These are phyloP conservation scores for Colletotrichum coccodes DNA, from an alignment of 2,329 filamentous ascomycete species.

Conservation along the genomic window DNA sequence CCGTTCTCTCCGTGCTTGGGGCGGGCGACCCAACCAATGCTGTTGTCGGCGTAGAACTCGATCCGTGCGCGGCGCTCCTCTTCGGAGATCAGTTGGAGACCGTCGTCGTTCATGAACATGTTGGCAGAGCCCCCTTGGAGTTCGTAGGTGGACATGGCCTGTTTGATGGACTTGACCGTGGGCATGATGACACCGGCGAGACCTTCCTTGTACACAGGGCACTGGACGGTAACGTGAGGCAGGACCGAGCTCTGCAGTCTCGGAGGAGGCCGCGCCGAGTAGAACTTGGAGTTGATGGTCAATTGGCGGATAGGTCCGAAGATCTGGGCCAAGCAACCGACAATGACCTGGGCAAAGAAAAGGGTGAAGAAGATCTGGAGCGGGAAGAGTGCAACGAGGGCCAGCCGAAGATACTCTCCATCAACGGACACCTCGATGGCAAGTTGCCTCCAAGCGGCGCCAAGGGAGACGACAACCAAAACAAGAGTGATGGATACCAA, in stretches of 20 bases:
- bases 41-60: constrained; percentile 75
- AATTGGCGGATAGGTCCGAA: constrained; percentile 81
- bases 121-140: constrained; percentile 82
- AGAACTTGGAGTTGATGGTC: constrained; percentile 82
- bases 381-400: constrained; percentile 72
- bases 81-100: constrained; percentile 73
- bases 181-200: constrained; percentile 79
- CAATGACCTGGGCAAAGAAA: constrained; percentile 83
- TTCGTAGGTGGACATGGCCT: constrained; percentile 81
- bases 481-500: constrained; percentile 74
- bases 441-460: constrained; percentile 76
- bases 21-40: constrained; percentile 76
- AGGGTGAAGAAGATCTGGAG: constrained; percentile 84
- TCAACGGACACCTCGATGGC: constrained; percentile 76
- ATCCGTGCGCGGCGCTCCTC: constrained; percentile 71
- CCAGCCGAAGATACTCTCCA: constrained; percentile 68
- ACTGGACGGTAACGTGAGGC: constrained; percentile 84
- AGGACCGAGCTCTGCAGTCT: constrained; percentile 67
- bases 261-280: constrained; percentile 76
- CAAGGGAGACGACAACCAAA: constrained; percentile 73
- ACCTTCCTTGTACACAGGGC: constrained; percentile 89
- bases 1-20: constrained; percentile 72
- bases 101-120: constrained; percentile 81
- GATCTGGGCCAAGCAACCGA: constrained; percentile 79
- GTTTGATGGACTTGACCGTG: constrained; percentile 81